These are phyloP conservation scores for Blastobotrys proliferans DNA, from an alignment of 1,139 yeast species.

Conservation along the genomic window DNA sequence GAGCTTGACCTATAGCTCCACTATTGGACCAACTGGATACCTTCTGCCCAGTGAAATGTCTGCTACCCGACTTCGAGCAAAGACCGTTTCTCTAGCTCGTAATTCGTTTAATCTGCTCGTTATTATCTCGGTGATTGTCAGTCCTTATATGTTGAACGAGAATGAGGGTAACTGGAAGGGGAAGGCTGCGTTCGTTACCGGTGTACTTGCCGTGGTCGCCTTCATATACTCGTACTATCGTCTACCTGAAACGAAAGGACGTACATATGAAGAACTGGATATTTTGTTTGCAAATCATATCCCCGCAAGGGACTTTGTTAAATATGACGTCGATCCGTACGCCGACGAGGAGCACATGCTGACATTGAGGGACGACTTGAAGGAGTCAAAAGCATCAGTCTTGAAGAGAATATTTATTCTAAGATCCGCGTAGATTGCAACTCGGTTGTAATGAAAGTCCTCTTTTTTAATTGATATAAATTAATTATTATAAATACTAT, in stretches of 20 bases:
- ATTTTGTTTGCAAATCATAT: constrained; percentile 18
- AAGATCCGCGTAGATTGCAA: no score
- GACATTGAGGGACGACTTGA: no score
- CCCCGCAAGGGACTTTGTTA: constrained; percentile 16
- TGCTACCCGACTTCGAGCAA: constrained; percentile 49
- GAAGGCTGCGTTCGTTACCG: constrained; percentile 55
- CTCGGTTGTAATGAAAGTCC: no score
- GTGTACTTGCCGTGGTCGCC: constrained; percentile 41
- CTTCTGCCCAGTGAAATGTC: constrained; percentile 54
- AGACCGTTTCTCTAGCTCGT: constrained; percentile 52
- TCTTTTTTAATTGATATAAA: no score
- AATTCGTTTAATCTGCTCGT: constrained; percentile 44
- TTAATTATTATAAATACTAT: no score
- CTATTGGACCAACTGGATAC: constrained; percentile 55
- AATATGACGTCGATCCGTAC: constrained; percentile 10
- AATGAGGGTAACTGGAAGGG: constrained; percentile 55
- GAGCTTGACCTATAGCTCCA: constrained; percentile 42
- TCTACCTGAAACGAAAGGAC: constrained; percentile 54
- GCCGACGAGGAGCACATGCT: constrained; percentile 4
- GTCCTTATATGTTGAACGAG: constrained; percentile 55
- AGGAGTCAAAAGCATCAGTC: no score
- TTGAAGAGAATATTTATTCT: no score
- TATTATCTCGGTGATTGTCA: constrained; percentile 41
- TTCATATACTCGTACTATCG: constrained; percentile 46
- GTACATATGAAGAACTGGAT: constrained; percentile 58